Conservation (phyloP, 2,329 filamentous ascomycete genomes). For the Colletotrichum chrysophilum region DNA sequence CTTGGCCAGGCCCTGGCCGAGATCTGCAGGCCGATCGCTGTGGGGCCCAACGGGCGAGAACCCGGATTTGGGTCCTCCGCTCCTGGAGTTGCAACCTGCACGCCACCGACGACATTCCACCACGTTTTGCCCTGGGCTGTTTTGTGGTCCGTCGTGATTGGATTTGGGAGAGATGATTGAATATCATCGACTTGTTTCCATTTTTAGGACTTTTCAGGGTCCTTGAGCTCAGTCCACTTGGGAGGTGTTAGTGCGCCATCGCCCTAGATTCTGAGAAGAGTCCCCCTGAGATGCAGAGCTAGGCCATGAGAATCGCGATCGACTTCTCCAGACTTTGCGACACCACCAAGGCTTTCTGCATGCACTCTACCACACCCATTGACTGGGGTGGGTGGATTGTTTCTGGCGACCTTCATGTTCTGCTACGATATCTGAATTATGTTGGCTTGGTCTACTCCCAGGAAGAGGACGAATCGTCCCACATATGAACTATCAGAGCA, state of each 20-base stretch:
- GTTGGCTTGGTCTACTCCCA: no score
- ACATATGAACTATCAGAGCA: no score
- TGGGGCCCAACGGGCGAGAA: not conserved
- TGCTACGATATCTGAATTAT: no score
- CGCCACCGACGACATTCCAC: constrained; percentile 14
- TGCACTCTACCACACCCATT: no score
- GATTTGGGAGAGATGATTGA: not conserved
- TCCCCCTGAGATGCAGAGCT: not conserved
- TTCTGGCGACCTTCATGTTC: no score
- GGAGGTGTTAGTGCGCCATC: not conserved
- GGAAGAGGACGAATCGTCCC: no score
- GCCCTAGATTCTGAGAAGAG: not conserved
- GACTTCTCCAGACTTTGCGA: no score
- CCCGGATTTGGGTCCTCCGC: constrained; percentile 9
- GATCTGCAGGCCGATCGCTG: constrained; percentile 17
- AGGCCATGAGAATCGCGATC: not conserved
- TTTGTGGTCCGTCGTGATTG: not conserved
- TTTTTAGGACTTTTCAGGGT: not conserved
- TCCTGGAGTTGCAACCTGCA: not conserved
- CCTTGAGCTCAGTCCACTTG: not conserved
- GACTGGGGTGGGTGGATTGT: no score
- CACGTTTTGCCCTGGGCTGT: not conserved
- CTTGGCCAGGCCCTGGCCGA: constrained; percentile 9
- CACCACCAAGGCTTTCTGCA: no score
- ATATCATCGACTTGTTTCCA: not conserved